phyloP scores from a whole-genome alignment of 2,329 filamentous ascomycete genomes.

The Aspergillus sp. region DNA sequence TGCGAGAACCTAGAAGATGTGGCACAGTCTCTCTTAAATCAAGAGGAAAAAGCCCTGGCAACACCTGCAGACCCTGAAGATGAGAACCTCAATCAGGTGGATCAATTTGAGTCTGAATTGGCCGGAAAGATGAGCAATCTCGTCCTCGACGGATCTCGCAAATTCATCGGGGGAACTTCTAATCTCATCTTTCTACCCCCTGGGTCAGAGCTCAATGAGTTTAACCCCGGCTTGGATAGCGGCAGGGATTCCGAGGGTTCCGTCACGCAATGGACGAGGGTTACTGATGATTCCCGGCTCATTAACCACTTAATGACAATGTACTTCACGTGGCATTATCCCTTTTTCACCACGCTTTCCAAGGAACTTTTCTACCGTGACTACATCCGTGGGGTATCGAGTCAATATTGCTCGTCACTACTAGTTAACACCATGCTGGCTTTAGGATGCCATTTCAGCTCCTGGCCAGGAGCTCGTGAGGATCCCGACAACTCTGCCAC shows the following conservation, averaged over 20 bases:
- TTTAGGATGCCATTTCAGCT: conserved; percentile 90
- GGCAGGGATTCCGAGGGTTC: conserved; percentile 63
- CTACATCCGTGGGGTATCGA: conserved; percentile 69
- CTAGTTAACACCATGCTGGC: conserved; percentile 93
- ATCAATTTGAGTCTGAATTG: conserved; percentile 71
- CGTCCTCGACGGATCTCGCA: conserved; percentile 78
- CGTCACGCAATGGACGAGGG: conserved; percentile 81
- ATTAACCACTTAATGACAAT: conserved; percentile 88
- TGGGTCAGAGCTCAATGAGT: conserved; percentile 47
- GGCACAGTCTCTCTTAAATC: conserved; percentile 58
- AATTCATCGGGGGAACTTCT: conserved; percentile 92
- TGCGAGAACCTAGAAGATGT: conserved; percentile 73
- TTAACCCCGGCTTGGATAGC: conserved; percentile 40
- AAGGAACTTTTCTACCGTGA: conserved; percentile 84
- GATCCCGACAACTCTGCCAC: conserved; percentile 74
- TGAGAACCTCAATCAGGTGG: conserved; percentile 42
- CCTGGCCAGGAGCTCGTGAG: conserved; percentile 68
- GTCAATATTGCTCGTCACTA: conserved; percentile 80
- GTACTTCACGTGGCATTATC: conserved; percentile 98
- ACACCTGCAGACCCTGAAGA: conserved; percentile 39
- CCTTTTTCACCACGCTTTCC: conserved; percentile 89
- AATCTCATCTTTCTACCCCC: conserved; percentile 78
- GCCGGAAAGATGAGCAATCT: conserved; percentile 93
- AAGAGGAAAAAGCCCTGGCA: conserved; percentile 49
- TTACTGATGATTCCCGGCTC: conserved; percentile 75